Evolutionary conservation across 768 basidiomycete species (phyloP), one percentile per base, ranked within the genome.

Genomic region (Boletus speciosus): DNA sequence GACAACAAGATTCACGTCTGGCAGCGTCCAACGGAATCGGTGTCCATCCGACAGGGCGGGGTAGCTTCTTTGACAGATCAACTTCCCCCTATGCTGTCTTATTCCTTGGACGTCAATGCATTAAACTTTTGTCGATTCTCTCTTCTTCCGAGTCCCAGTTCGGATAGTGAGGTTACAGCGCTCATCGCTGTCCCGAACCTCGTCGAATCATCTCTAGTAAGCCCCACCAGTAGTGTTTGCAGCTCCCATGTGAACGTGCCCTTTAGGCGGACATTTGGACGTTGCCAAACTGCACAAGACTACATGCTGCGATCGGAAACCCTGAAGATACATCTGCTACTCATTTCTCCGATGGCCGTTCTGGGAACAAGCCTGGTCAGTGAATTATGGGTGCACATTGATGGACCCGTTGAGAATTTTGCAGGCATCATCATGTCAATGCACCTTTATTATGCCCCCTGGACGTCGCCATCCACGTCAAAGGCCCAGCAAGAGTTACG

Each of bases 71-170:
- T 79, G 37, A 73, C 79, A 1, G 77, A 74, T 29, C 67, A 80
- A 7, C 74, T 79, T 1, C 70, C 71, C 0, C 88, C 89, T 4
- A 55, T 65, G 7, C 67, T 90, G 4, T 66, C 72, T 11, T 87
- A 85, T 61, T 87, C 88, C 0, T 72, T 98, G 68, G 90, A 93
- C 63, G 85, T 95, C 55, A 99, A 99, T 66, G 86, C 96, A 2
- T 77, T 98, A 51, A 97, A 96, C 65, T 98, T 88, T 68, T 98
- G 96, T 71, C 83, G 88, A 2, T 94, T 97, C 70, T 88, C 90
- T 7, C 74, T 98, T 3, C 66, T 88, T 36, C 68, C 63, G 32
- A 58, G 58, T 16, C 37, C 47, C 47, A 43, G 54, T 52, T 8
- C 55, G 52, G 38, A 45, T 1, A 60, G 56, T 62, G 61, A 53